Evolutionary conservation across 2,329 filamentous ascomycete species (phyloP), one percentile per base, ranked within the genome.

Genomic region (Pleomassaria siparia): DNA sequence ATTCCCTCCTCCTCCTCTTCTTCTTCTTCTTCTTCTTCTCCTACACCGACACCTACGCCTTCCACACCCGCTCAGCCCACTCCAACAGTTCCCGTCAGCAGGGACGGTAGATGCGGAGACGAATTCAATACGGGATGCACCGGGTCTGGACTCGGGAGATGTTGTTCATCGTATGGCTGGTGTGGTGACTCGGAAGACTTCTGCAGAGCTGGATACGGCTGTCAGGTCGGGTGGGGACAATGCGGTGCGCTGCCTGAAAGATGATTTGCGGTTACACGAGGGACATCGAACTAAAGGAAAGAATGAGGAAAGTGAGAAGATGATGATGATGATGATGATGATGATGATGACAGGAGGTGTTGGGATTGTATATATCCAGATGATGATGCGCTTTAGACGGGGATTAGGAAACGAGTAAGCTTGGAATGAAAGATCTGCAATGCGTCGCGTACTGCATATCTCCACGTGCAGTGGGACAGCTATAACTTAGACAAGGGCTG

Each of bases 31-130:
- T 56, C 51, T n/a, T 48, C 49, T 12, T 45, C 40, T 16, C 20
- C 43, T 11, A 47, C 48, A 9, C 43, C 49, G 12, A 36, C 44
- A 2, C 44, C 55, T 2, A 44, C 52, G 6, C 46, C 33, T 18
- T 32, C 26, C 6, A 7, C 47, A 4, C 40, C 59, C 2, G 30
- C 50, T 1, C 56, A 16, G 20, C 51, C 64, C 1, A 64, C 55
- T 2, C 58, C 61, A 3, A 56, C 53, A 11, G 37, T 56, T 10
- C 53, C 53, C 2, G 61, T 62, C n/a, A 65, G 60, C 36, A 56
- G 52, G 15, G 50, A 59, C 39, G 63, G 62, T 6, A 41, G 47
- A n/a, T 67, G 63, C 40, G 63, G 62, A 15, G 58, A 58, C 36
- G 61, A 60, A 0, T 50, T 49, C 18, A 53, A 62, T 47, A 44